Conservation (phyloP, 2,329 filamentous ascomycete genomes). For the Xylaria sp. region DNA sequence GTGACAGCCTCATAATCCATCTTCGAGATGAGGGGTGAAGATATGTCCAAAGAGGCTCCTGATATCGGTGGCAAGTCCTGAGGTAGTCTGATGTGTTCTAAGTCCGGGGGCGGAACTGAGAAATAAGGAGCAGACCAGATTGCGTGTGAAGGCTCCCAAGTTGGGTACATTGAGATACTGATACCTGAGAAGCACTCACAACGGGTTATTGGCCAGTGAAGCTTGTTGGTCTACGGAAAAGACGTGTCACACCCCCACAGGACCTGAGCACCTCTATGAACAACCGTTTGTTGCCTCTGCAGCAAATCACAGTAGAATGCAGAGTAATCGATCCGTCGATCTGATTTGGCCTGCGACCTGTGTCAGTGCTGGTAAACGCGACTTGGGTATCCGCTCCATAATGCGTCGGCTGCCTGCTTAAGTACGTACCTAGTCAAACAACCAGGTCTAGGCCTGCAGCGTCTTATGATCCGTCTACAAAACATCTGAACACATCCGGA, state of each 20-base stretch:
- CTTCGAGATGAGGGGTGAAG: conserved; percentile 6
- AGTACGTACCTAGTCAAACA: not conserved
- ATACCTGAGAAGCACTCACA: not conserved
- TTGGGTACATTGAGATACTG: not conserved
- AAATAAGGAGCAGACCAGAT: not conserved
- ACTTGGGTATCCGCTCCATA: not conserved
- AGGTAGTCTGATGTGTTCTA: not conserved
- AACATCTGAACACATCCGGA: not conserved
- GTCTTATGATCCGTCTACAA: not conserved
- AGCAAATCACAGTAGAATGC: not conserved
- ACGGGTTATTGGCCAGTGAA: not conserved
- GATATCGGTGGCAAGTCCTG: not conserved
- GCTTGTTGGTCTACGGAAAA: conserved; percentile 8
- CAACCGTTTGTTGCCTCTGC: not conserved
- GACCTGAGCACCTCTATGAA: not conserved
- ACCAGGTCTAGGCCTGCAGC: not conserved
- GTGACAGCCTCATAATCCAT: not conserved
- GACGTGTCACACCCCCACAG: conserved; percentile 1
- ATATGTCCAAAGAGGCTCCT: not conserved
- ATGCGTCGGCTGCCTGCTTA: conserved; percentile 3
- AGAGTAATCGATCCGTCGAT: not conserved
- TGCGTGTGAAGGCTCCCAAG: not conserved
- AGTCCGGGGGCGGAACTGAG: not conserved
- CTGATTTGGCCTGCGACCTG: not conserved
- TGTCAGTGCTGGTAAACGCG: not conserved